These are phyloP conservation scores for Plasmodium gonderi DNA, from an alignment of 169 alveolate species.

Conservation along the genomic window DNA sequence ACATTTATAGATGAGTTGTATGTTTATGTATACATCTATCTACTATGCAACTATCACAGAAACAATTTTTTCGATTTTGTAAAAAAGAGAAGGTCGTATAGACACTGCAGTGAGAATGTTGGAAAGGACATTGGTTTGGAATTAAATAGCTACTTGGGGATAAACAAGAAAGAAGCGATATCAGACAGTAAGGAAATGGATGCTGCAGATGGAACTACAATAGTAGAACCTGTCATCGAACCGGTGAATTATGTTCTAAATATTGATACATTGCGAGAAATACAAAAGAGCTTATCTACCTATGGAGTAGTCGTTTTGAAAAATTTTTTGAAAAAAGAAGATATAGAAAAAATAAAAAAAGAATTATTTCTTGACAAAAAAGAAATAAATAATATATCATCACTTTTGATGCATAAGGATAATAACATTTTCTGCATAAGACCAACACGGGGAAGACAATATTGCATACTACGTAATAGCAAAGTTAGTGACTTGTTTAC, in stretches of 20 bases:
- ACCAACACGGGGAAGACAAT: conserved; percentile 71
- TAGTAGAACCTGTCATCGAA: background rate
- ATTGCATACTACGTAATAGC: conserved; percentile 56
- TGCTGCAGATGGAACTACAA: background rate
- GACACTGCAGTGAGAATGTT: conserved; percentile 68
- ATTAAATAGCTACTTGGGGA: conserved; percentile 31
- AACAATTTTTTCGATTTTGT: conserved; percentile 64
- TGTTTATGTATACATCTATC: conserved; percentile 21
- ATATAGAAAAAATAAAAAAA: conserved; percentile 44
- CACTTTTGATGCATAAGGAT: conserved; percentile 39
- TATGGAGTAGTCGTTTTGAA: conserved; percentile 67
- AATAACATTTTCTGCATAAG: conserved; percentile 55
- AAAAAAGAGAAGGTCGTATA: conserved; percentile 31
- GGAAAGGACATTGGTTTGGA: conserved; percentile 59
- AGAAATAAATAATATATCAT: conserved; percentile 23
- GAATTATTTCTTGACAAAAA: conserved; percentile 40
- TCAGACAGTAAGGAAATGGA: background rate
- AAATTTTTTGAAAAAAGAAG: conserved; percentile 15
- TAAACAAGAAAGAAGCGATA: background rate
- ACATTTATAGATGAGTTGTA: conserved; percentile 50
- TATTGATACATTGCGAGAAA: conserved; percentile 46
- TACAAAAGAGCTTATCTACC: conserved; percentile 16
- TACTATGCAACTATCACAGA: conserved; percentile 31
- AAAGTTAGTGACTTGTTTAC: conserved; percentile 33
- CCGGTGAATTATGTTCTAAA: conserved; percentile 21